These are phyloP conservation scores for Phytophthora agathidicida DNA, from an alignment of 352 stramenopile genomes.

Conservation along the genomic window DNA sequence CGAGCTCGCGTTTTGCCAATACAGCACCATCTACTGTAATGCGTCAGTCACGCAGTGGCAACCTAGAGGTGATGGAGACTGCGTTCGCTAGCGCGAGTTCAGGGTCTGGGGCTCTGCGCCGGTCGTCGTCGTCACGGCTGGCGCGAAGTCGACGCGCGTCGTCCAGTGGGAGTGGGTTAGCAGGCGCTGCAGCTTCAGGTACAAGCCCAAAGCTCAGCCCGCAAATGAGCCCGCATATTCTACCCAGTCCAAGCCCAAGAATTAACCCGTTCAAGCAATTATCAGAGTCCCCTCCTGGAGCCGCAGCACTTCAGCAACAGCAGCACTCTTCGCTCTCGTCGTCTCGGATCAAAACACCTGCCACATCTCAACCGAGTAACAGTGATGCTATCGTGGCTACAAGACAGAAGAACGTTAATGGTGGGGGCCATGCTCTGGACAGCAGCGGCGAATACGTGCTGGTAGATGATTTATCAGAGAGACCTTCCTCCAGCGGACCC, in stretches of 20 bases:
- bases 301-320: conserved; percentile 31
- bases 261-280: conserved; percentile 81
- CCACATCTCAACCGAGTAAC: conserved; percentile 1
- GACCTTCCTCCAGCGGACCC: conserved; percentile 8
- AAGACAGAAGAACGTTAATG: conserved; percentile 24
- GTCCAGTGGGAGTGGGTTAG: conserved; percentile 43
- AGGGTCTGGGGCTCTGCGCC: conserved; percentile 48
- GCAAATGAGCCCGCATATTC: conserved; percentile 70
- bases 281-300: conserved; percentile 45
- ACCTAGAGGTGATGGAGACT: conserved; percentile 74
- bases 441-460: conserved; percentile 74
- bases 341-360: conserved; percentile 18
- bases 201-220: conserved; percentile 67
- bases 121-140: conserved; percentile 56
- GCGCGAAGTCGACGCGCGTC: conserved; percentile 58
- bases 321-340: conserved; percentile 26
- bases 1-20: conserved; percentile 37
- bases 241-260: conserved; percentile 63
- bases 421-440: conserved; percentile 38
- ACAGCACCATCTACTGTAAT: conserved; percentile 30
- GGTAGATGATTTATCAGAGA: conserved; percentile 53
- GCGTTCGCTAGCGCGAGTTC: conserved; percentile 65
- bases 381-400: conserved; percentile 10
- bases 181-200: conserved; percentile 20
- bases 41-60: conserved; percentile 57